Evolutionary conservation across 129 eudicot species (phyloP).

Genomic region (Mikania micrantha): DNA sequence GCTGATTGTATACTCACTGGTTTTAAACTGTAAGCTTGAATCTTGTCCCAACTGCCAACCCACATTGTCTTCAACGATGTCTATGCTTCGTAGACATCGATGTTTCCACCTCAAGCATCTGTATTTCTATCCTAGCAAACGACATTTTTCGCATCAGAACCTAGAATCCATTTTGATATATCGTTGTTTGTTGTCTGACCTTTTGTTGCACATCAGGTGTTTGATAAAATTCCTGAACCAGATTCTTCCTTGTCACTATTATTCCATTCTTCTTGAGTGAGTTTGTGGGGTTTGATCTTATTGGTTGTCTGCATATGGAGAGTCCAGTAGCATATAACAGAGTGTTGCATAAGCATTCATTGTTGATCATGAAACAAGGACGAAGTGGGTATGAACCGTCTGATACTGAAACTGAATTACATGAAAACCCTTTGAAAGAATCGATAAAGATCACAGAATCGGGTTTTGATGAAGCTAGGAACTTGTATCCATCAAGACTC

Average conservation of each 20-base stretch:
- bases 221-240: slow-evolving; percentile 27
- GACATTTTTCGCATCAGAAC: slow-evolving; percentile 9
- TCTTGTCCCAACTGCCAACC: slow-evolving; percentile 27
- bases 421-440: slow-evolving; percentile 35
- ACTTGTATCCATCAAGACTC: slow-evolving; percentile 21
- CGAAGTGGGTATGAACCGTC: slow-evolving; percentile 78
- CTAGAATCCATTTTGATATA: slow-evolving; percentile 6
- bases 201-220: slow-evolving; percentile 10
- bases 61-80: slow-evolving; percentile 56
- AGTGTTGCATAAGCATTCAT: slow-evolving; percentile 27
- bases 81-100: slow-evolving; percentile 35
- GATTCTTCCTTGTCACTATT: slow-evolving; percentile 14
- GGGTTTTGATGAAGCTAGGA: slow-evolving; percentile 20
- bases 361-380: slow-evolving; percentile 27
- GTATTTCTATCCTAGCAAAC: slow-evolving; percentile 10
- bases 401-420: slow-evolving; percentile 56
- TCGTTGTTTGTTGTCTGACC: slow-evolving; percentile 1
- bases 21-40: slow-evolving; percentile 18
- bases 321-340: slow-evolving; percentile 27
- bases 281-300: not conserved
- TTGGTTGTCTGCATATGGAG: slow-evolving; percentile 37
- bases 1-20: slow-evolving; percentile 24
- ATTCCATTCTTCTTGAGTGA: not conserved
- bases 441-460: slow-evolving; percentile 17
- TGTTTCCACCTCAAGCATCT: slow-evolving; percentile 22